phyloP scores from a whole-genome alignment of 2,329 filamentous ascomycete genomes.

The Alternaria gaisen region DNA sequence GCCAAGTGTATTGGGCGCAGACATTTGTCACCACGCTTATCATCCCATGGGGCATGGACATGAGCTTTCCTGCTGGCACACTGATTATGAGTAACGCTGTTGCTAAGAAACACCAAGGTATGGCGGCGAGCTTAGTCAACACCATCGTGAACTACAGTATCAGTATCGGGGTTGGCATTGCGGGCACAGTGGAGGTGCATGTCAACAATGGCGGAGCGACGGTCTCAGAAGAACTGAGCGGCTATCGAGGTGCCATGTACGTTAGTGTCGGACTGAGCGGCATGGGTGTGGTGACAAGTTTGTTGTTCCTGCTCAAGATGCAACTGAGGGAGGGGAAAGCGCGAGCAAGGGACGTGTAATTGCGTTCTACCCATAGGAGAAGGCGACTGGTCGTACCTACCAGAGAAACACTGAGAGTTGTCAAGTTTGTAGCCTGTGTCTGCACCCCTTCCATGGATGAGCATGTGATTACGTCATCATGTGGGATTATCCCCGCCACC shows the following conservation, averaged over 20 bases:
- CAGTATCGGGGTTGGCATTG: constrained; percentile 54
- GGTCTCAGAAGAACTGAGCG: constrained; percentile 41
- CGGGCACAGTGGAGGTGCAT: constrained; percentile 54
- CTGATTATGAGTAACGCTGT: constrained; percentile 53
- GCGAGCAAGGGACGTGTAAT: not conserved
- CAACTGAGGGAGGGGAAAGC: constrained; percentile 12
- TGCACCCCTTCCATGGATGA: not conserved
- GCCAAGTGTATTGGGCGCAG: constrained; percentile 56
- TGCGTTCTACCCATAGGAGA: not conserved
- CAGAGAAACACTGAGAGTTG: not conserved
- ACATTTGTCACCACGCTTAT: constrained; percentile 45
- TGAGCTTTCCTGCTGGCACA: constrained; percentile 54
- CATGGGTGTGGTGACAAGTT: constrained; percentile 35
- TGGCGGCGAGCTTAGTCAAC: constrained; percentile 52
- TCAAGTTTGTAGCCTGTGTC: not conserved
- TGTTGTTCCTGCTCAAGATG: constrained; percentile 37
- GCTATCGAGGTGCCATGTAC: constrained; percentile 53
- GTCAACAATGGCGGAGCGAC: constrained; percentile 46
- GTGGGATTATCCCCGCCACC: not conserved
- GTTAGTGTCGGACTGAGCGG: constrained; percentile 49
- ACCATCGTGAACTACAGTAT: constrained; percentile 57
- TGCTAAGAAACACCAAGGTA: constrained; percentile 52
- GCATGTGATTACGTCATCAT: not conserved
- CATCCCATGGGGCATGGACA: constrained; percentile 54
- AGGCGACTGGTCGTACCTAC: not conserved